Conservation (phyloP, 495 filamentous ascomycete species). For the Penicillium mononematosum region DNA sequence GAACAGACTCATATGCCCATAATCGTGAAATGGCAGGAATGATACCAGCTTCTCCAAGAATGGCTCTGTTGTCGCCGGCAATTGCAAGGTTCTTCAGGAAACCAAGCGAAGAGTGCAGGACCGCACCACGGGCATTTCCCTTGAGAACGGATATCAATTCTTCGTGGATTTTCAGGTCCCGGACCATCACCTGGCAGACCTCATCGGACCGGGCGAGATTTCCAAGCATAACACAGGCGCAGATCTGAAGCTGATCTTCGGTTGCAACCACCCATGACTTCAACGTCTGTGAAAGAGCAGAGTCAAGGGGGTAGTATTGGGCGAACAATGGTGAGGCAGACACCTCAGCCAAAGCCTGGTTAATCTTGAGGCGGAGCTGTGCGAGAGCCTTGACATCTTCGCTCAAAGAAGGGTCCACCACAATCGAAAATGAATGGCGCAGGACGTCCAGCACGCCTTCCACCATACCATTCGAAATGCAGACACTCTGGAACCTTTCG, state of each 20-base stretch:
- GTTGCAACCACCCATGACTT: conserved; percentile 50
- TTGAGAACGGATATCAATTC: conserved; percentile 55
- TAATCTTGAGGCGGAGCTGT: conserved; percentile 54
- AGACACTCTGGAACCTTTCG: conserved; percentile 41
- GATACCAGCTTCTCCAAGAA: conserved; percentile 55
- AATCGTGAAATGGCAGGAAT: conserved; percentile 56
- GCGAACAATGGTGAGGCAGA: conserved; percentile 58
- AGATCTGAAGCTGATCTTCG: conserved; percentile 63
- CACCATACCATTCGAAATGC: conserved; percentile 37
- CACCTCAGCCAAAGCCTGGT: conserved; percentile 60
- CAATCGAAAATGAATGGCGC: conserved; percentile 30
- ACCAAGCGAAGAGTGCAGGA: conserved; percentile 66
- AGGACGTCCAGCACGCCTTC: conserved; percentile 35
- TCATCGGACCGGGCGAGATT: conserved; percentile 74
- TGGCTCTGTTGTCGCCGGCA: conserved; percentile 58
- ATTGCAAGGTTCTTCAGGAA: conserved; percentile 81
- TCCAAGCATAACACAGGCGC: conserved; percentile 72
- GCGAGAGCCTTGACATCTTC: conserved; percentile 54
- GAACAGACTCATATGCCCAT: conserved; percentile 59
- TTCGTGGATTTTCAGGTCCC: conserved; percentile 51
- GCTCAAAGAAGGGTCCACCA: conserved; percentile 27
- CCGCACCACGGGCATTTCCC: conserved; percentile 44
- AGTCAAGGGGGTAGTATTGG: conserved; percentile 48
- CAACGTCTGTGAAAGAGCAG: conserved; percentile 52
- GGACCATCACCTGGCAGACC: conserved; percentile 57